These are phyloP conservation scores for Candida tibetensis DNA, from an alignment of 805 yeast species.

Conservation along the genomic window DNA sequence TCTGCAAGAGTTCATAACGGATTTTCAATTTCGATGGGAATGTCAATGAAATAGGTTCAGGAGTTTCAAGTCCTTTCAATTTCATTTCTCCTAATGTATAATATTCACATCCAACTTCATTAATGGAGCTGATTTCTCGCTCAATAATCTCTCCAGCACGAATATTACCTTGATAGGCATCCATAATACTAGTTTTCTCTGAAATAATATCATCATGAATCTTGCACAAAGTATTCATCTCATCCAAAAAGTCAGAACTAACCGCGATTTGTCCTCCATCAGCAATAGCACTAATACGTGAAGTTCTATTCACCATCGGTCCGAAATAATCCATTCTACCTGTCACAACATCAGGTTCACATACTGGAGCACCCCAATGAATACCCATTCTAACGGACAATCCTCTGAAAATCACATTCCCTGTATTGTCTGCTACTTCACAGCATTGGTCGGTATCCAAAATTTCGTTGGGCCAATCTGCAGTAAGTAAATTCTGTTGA, in stretches of 20 bases:
- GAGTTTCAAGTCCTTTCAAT: slow-evolving; percentile 90
- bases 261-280: slow-evolving; percentile 97
- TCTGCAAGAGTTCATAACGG: slow-evolving; percentile 49
- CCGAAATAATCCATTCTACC: slow-evolving; percentile 98
- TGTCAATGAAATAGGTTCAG: slow-evolving; percentile 76
- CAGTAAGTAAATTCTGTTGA: slow-evolving; percentile 73
- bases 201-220: slow-evolving; percentile 41
- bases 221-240: slow-evolving; percentile 56
- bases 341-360: slow-evolving; percentile 92
- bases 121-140: slow-evolving; percentile 60
- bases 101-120: slow-evolving; percentile 65
- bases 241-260: slow-evolving; percentile 76
- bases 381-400: slow-evolving; percentile 96
- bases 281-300: slow-evolving; percentile 90
- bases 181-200: slow-evolving; percentile 26
- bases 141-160: slow-evolving; percentile 58
- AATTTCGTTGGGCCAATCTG: slow-evolving; percentile 96
- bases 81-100: slow-evolving; percentile 80
- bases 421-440: slow-evolving; percentile 65
- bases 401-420: slow-evolving; percentile 72
- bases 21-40: slow-evolving; percentile 66
- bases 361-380: slow-evolving; percentile 97
- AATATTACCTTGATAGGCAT: slow-evolving; percentile 44
- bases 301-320: slow-evolving; percentile 95
- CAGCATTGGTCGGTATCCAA: slow-evolving; percentile 81